Evolutionary conservation across 768 basidiomycete species (phyloP).

Genomic region (Saitozyma podzolica): DNA sequence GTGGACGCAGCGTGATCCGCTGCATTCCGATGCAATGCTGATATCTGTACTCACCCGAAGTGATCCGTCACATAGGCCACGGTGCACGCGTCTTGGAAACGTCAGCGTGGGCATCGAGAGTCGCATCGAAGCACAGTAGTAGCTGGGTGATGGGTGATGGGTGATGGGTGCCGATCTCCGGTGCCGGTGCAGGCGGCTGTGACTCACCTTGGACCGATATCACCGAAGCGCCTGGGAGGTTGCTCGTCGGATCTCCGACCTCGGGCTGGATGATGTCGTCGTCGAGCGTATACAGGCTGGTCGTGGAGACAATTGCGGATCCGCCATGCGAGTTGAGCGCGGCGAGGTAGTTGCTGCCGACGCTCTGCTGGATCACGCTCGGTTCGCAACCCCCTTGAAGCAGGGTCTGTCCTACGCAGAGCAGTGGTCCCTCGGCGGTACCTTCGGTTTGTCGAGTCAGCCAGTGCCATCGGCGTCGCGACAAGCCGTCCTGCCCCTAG

Average conservation of each 20-base stretch:
- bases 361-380: slow-evolving; percentile 38
- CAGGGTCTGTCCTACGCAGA: slow-evolving; percentile 16
- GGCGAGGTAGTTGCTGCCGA: slow-evolving; percentile 33
- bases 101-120: too few species aligned
- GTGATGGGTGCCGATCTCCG: too few species aligned
- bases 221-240: slow-evolving; percentile 24
- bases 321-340: slow-evolving; percentile 35
- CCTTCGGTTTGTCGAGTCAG: too few species aligned
- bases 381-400: slow-evolving; percentile 35
- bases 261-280: slow-evolving; percentile 47
- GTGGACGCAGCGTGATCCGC: too few species aligned
- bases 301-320: slow-evolving; percentile 39
- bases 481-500: too few species aligned
- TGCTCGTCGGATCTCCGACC: slow-evolving; percentile 22
- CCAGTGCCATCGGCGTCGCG: too few species aligned
- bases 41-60: slow-evolving; percentile 12
- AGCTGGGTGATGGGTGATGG: too few species aligned
- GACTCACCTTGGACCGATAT: slow-evolving; percentile 15
- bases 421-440: slow-evolving; percentile 25
- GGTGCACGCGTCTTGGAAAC: not conserved
- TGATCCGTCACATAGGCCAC: slow-evolving; percentile 9
- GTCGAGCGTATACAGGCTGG: slow-evolving; percentile 28
- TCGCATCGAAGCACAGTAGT: too few species aligned
- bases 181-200: not conserved
- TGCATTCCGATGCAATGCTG: too few species aligned